Evolutionary conservation across 2,329 filamentous ascomycete species (phyloP).

Genomic region (Ophiocordyceps sinensis): DNA sequence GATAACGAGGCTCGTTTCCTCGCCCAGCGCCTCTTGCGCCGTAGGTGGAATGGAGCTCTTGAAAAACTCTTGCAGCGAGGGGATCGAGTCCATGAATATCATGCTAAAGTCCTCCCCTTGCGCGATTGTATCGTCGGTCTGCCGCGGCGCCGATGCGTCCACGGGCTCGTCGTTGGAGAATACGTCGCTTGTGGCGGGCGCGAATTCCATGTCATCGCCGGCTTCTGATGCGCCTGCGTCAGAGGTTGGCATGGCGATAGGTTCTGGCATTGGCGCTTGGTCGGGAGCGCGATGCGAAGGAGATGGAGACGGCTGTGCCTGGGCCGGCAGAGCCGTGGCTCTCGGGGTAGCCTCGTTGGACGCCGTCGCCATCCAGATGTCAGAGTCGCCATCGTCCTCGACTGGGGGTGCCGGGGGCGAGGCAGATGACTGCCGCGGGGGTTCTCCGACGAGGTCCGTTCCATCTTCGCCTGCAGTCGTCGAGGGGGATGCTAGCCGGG

Average conservation of each 20-base stretch:
- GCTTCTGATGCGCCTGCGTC: conserved; percentile 7
- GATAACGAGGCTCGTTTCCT: conserved; percentile 41
- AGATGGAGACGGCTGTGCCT: conserved; percentile 4
- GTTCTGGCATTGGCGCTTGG: conserved; percentile 1
- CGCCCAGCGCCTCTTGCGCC: conserved; percentile 32
- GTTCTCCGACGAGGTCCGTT: conserved; percentile 14
- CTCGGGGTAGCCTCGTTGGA: conserved; percentile 23
- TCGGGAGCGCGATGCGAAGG: neutral
- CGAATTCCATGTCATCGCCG: conserved; percentile 14
- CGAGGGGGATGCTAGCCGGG: conserved; percentile 3
- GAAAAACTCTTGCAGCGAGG: conserved; percentile 30
- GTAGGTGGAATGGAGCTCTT: conserved; percentile 17
- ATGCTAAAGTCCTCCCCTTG: conserved; percentile 44
- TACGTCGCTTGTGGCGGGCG: conserved; percentile 16
- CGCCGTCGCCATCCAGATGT: conserved; percentile 31
- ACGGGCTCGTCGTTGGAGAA: conserved; percentile 18
- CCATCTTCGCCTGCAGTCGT: conserved; percentile 12
- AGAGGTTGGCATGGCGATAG: neutral
- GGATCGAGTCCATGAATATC: conserved; percentile 41
- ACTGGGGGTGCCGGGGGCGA: conserved; percentile 1
- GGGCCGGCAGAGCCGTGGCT: conserved; percentile 6
- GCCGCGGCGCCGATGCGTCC: conserved; percentile 7
- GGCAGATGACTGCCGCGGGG: conserved; percentile 3
- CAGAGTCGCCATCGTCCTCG: conserved; percentile 17
- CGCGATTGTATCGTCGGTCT: conserved; percentile 25